Percentiles rank a stretch among this genome's conserved stretches.
phyloP scores from a whole-genome alignment of 192 early-diverging fungal species.

The Rhizophagus clarus region DNA sequence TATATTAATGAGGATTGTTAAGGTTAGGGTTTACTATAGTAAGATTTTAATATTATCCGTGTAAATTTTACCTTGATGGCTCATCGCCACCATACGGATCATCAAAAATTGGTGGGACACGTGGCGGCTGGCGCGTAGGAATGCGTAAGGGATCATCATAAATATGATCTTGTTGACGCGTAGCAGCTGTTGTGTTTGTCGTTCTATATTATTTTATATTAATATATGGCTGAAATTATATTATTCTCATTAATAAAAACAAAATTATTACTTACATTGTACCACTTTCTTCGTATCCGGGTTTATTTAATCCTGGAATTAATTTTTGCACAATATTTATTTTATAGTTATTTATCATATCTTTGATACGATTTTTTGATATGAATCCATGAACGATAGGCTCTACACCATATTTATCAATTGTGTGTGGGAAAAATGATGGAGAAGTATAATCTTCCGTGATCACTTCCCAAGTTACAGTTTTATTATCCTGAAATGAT shows the following conservation, averaged over 20 bases:
- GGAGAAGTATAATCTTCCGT: constrained; percentile 52
- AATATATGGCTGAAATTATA: not conserved
- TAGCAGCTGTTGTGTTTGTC: not conserved
- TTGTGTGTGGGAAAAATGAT: constrained; percentile 53
- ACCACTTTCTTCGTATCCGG: constrained; percentile 64
- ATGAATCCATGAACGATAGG: constrained; percentile 59
- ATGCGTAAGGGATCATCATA: constrained; percentile 43
- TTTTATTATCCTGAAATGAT: constrained; percentile 52
- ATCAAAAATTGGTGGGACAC: constrained; percentile 49
- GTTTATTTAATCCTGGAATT: constrained; percentile 70
- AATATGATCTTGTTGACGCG: constrained; percentile 19
- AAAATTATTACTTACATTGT: constrained; percentile 14
- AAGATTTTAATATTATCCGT: not conserved
- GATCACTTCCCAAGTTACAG: constrained; percentile 49
- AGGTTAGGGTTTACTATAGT: too few species aligned
- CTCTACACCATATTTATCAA: constrained; percentile 32
- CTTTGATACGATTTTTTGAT: constrained; percentile 58
- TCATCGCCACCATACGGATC: constrained; percentile 51
- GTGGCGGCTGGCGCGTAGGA: constrained; percentile 38
- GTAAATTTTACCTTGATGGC: constrained; percentile 20
- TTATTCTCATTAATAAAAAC: too few species aligned
- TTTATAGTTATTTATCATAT: constrained; percentile 63
- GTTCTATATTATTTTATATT: not conserved
- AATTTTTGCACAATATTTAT: constrained; percentile 65
- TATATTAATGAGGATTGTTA: too few species aligned